These are phyloP conservation scores for Solanum arcanum DNA, from an alignment of 257 asterid genomes.

Conservation along the genomic window DNA sequence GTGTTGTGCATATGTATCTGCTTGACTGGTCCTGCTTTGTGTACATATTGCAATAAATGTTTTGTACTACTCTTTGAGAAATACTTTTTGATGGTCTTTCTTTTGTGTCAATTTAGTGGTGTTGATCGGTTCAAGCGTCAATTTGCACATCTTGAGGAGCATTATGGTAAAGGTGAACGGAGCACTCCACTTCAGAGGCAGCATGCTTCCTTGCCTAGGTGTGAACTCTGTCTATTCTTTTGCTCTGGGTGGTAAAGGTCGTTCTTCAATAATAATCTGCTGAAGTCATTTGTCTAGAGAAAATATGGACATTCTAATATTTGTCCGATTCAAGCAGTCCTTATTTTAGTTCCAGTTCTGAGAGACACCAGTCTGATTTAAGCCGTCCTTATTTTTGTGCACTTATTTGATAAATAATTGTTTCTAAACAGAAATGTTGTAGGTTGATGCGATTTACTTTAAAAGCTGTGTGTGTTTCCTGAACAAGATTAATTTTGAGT, in stretches of 20 bases:
- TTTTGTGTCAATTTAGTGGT: constrained; percentile 41
- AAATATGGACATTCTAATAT: background rate
- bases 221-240: constrained; percentile 5
- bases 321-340: background rate
- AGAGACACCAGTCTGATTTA: background rate
- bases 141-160: constrained; percentile 95
- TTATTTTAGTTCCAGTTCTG: background rate
- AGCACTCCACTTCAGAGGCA: constrained; percentile 67
- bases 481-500: background rate
- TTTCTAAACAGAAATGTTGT: background rate
- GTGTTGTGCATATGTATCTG: background rate
- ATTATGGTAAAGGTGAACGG: constrained; percentile 72
- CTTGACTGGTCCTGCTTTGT: background rate
- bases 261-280: background rate
- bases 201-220: constrained; percentile 93
- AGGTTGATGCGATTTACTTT: background rate
- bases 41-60: background rate
- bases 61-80: background rate
- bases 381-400: background rate
- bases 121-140: constrained; percentile 94
- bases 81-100: background rate
- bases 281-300: background rate
- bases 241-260: background rate
- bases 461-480: background rate
- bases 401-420: background rate